Conservation (phyloP, 2,329 filamentous ascomycete species). For the Aureobasidium vineae region DNA sequence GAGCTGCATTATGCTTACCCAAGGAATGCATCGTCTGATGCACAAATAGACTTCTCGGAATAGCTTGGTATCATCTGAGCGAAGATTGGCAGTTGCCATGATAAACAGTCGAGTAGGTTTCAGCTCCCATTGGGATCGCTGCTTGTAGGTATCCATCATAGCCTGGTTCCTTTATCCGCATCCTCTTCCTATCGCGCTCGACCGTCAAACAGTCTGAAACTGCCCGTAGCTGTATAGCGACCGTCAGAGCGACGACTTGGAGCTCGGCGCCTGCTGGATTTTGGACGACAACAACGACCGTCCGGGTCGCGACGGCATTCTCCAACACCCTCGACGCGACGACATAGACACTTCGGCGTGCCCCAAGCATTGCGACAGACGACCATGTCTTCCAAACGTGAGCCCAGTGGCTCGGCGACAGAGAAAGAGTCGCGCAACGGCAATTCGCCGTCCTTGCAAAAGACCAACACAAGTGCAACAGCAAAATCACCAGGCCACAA, state of each 20-base stretch:
- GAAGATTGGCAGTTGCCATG: slow-evolving; percentile 22
- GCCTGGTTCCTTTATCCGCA: background rate
- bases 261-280: background rate
- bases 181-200: background rate
- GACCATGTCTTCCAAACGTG: background rate
- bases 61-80: background rate
- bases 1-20: background rate
- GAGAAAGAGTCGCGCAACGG: slow-evolving; percentile 21
- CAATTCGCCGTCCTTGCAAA: background rate
- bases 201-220: background rate
- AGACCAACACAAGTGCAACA: slow-evolving; percentile 13
- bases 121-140: background rate
- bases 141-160: background rate
- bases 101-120: slow-evolving; percentile 4
- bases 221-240: background rate
- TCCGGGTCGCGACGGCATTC: background rate
- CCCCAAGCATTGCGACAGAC: background rate
- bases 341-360: background rate
- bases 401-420: background rate
- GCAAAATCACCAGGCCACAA: background rate
- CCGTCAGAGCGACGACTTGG: background rate
- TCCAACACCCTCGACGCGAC: background rate
- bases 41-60: slow-evolving; percentile 24
- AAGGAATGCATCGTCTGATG: background rate
- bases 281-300: background rate